These are phyloP conservation scores for Imleria badia DNA, from an alignment of 768 basidiomycete genomes.

Conservation along the genomic window DNA sequence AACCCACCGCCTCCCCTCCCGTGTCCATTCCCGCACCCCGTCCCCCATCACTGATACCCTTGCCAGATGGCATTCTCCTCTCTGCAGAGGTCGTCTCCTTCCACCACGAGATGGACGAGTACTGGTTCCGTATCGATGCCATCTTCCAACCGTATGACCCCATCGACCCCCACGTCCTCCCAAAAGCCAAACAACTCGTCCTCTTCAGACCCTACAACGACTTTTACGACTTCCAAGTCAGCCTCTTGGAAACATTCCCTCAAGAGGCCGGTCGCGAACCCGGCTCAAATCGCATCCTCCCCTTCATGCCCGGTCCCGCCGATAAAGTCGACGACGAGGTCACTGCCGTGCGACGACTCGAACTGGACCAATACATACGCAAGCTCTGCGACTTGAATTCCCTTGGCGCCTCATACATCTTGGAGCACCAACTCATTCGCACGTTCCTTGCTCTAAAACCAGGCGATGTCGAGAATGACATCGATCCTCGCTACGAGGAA, in stretches of 20 bases:
- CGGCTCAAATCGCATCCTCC: constrained; percentile 71
- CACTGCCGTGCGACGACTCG: constrained; percentile 74
- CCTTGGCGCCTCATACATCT: constrained; percentile 70
- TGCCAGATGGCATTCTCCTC: constrained; percentile 82
- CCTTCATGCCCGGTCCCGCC: constrained; percentile 97
- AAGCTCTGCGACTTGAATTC: constrained; percentile 72
- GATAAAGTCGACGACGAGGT: constrained; percentile 80
- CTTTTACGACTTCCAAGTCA: constrained; percentile 96
- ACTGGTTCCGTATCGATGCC: constrained; percentile 96
- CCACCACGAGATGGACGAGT: constrained; percentile 93
- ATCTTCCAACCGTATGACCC: constrained; percentile 80
- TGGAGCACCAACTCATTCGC: constrained; percentile 78
- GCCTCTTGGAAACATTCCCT: constrained; percentile 83
- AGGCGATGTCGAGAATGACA: constrained; percentile 77
- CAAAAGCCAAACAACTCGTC: constrained; percentile 74
- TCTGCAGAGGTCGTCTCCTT: constrained; percentile 93
- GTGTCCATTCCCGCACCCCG: constrained; percentile 22
- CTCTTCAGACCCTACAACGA: constrained; percentile 96
- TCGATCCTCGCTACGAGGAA: constrained; percentile 57
- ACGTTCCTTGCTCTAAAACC: constrained; percentile 82
- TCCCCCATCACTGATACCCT: constrained; percentile 43
- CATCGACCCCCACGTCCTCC: constrained; percentile 53
- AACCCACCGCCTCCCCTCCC: neutral
- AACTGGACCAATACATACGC: constrained; percentile 87
- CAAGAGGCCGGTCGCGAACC: constrained; percentile 83